Evolutionary conservation across 1,139 yeast species (phyloP).

Genomic region (Taiozyma sp.): DNA sequence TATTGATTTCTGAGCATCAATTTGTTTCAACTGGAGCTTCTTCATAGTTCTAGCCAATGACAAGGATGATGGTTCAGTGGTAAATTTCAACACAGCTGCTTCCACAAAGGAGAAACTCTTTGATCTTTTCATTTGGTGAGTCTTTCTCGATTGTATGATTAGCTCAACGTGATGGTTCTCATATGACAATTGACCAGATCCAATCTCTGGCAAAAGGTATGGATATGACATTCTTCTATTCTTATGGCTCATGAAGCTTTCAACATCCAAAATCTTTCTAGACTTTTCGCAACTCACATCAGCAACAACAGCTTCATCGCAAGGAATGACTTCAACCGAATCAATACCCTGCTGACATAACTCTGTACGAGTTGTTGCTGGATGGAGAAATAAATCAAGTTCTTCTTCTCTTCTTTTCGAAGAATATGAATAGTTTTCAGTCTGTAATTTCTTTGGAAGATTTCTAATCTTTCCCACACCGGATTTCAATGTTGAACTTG

Average conservation of each 20-base stretch:
- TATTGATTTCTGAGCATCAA: neutral
- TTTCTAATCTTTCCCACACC: conserved; percentile 28
- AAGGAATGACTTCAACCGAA: neutral
- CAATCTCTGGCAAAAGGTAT: conserved; percentile 28
- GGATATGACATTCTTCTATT: conserved; percentile 45
- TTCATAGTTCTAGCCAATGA: conserved; percentile 26
- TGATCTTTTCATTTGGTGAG: conserved; percentile 22
- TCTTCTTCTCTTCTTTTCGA: conserved; percentile 4
- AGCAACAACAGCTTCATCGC: neutral
- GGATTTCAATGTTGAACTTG: conserved; percentile 19
- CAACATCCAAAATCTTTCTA: neutral
- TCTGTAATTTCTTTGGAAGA: conserved; percentile 21
- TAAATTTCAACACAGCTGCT: conserved; percentile 30
- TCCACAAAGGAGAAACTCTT: conserved; percentile 43
- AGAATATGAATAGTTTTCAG: conserved; percentile 6
- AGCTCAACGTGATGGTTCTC: conserved; percentile 19
- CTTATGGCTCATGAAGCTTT: conserved; percentile 18
- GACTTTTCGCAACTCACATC: neutral
- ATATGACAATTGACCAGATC: conserved; percentile 26
- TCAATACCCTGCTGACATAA: neutral
- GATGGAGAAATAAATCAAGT: neutral
- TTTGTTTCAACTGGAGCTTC: conserved; percentile 22
- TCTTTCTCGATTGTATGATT: neutral
- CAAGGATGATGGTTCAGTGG: conserved; percentile 18
- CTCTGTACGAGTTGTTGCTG: neutral